Base-by-base conservation (phyloP, 2,329 filamentous ascomycete species). In the Sclerotinia subarctica region DNA sequence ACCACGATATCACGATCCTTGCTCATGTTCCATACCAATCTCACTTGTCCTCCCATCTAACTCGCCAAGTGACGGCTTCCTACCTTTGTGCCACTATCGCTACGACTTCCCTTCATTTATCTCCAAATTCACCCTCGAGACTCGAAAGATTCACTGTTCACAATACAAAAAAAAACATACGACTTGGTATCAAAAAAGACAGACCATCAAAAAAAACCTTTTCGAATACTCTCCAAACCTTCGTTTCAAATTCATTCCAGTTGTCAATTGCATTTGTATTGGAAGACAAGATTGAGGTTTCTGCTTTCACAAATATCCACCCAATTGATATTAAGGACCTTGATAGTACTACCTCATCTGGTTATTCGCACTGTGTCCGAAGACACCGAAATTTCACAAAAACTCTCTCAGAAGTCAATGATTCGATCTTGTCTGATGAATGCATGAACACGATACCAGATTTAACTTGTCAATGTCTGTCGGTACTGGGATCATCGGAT, bases 401-500 rank as follows among this genome's bases (percentile, higher is more conserved):
- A 11, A 24, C 6, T 3, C 46, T 60, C 47, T n/a, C 58, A 60
- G 57, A 47, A 60, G 29, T 49, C 44, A 60, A 35, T 49, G 58
- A 60, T 60, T 49, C 44, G 44, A 60, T 35, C 42, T 19, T 8
- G 11, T 53, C 32, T 59, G 54, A 46, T 46, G 52, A 64, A 67
- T 59, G 64, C 64, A 59, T 66, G 49, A 63, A 66, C 58, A 65
- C 59, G 49, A 51, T 49, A 47, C 64, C 54, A 68, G 46, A 46
- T 32, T 47, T 64, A 51, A 69, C 44, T 67, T 69, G 60, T 72
- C 70, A 72, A 74, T 70, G 64, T 59, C 58, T 73, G 70, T 64
- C 69, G 69, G 69, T 69, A 68, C 69, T 70, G 72, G 70, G 71
- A 68, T 71, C 64, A 51, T 71, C 72, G 72, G 70, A 69, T 69